Conservation (phyloP, 345 rosid genomes). For the Pugionium dolabratum region DNA sequence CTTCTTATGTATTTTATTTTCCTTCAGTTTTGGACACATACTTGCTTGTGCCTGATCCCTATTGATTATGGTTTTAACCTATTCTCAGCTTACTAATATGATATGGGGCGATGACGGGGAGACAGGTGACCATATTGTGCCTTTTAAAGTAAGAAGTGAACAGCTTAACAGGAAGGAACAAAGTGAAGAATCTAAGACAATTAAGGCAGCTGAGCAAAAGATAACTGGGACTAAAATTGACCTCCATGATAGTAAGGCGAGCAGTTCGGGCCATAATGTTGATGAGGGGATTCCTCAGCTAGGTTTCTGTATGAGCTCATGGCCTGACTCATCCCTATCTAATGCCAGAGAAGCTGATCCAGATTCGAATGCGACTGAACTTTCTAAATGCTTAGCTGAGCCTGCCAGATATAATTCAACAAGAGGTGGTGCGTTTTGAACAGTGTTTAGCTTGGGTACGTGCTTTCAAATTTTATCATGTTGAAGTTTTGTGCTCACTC, state of each 20-base stretch:
- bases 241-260: conserved; percentile 49
- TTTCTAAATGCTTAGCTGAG: conserved; percentile 50
- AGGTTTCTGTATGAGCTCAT: conserved; percentile 51
- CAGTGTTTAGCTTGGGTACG: conserved; percentile 32
- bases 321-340: conserved; percentile 57
- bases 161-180: conserved; percentile 51
- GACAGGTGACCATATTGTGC: conserved; percentile 77
- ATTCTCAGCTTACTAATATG: conserved; percentile 70
- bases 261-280: conserved; percentile 44
- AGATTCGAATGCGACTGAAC: conserved; percentile 53
- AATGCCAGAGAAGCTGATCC: conserved; percentile 49
- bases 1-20: neutral
- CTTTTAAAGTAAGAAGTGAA: conserved; percentile 56
- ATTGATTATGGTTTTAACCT: conserved; percentile 16
- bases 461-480: conserved; percentile 34
- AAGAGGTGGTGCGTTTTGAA: conserved; percentile 54
- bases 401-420: conserved; percentile 46
- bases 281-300: conserved; percentile 50
- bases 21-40: neutral
- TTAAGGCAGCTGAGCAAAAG: conserved; percentile 51
- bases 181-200: conserved; percentile 46
- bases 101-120: conserved; percentile 82
- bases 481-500: conserved; percentile 36
- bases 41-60: conserved; percentile 24
- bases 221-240: conserved; percentile 42